phyloP scores from a whole-genome alignment of 2,329 filamentous ascomycete genomes.

The Aspergillus flavus region DNA sequence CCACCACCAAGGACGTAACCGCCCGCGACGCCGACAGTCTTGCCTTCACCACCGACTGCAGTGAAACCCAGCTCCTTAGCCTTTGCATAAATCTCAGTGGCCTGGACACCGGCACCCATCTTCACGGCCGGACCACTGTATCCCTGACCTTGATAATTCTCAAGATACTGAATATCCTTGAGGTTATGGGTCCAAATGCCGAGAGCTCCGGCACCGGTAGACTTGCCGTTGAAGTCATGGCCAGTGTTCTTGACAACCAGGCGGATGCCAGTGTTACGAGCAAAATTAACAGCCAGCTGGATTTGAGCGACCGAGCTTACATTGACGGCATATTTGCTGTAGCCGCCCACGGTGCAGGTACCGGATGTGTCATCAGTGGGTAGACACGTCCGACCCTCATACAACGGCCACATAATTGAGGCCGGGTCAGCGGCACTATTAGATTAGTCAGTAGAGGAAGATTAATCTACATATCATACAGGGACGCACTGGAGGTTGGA shows the following conservation, averaged over 20 bases:
- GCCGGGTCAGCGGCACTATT: slow-evolving; percentile 25
- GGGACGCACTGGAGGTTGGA: slow-evolving; percentile 29
- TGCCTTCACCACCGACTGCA: slow-evolving; percentile 56
- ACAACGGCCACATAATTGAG: slow-evolving; percentile 33
- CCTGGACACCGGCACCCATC: slow-evolving; percentile 58
- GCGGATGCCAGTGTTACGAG: slow-evolving; percentile 35
- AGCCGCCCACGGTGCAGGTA: slow-evolving; percentile 34
- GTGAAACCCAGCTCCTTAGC: slow-evolving; percentile 50
- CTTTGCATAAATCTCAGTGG: slow-evolving; percentile 51
- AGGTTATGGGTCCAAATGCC: slow-evolving; percentile 55
- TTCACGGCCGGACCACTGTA: slow-evolving; percentile 57
- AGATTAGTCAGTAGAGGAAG: neutral
- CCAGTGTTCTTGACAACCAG: slow-evolving; percentile 49
- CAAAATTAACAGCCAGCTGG: slow-evolving; percentile 36
- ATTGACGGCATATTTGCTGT: slow-evolving; percentile 40
- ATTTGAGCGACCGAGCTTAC: slow-evolving; percentile 36
- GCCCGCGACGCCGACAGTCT: slow-evolving; percentile 60
- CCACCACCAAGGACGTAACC: slow-evolving; percentile 65
- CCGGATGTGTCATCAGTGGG: slow-evolving; percentile 25
- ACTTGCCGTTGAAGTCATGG: slow-evolving; percentile 52
- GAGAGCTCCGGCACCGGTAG: slow-evolving; percentile 50
- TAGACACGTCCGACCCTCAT: slow-evolving; percentile 29
- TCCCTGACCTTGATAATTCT: slow-evolving; percentile 37
- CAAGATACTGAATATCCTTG: slow-evolving; percentile 46
- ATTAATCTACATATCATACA: neutral